These are phyloP conservation scores for Alternaria panax DNA, from an alignment of 2,329 filamentous ascomycete genomes.

Conservation along the genomic window DNA sequence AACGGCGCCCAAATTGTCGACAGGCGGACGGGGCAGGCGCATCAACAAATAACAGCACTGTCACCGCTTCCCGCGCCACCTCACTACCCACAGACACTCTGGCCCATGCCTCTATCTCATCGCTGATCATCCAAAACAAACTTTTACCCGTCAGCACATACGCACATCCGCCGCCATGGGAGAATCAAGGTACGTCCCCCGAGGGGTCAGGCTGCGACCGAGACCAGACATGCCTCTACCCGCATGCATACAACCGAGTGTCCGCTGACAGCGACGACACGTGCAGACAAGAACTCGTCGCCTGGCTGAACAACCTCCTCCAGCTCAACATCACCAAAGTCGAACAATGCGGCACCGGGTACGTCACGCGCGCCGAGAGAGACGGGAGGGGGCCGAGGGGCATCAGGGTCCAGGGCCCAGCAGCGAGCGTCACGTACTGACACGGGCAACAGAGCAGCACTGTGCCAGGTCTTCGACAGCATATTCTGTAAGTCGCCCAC, in stretches of 20 bases:
- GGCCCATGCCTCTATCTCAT: conserved; percentile 12
- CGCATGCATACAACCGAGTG: conserved; percentile 8
- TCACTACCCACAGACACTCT: conserved; percentile 5
- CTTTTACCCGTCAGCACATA: conserved; percentile 7
- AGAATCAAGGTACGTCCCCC: conserved; percentile 64
- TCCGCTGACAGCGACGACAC: conserved; percentile 30
- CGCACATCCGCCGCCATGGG: conserved; percentile 59
- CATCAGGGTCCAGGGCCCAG: conserved; percentile 8
- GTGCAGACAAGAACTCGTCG: conserved; percentile 87
- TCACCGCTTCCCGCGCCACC: conserved; percentile 15
- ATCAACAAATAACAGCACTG: conserved; percentile 39
- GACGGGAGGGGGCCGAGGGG: conserved; percentile 8
- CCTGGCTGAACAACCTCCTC: conserved; percentile 96
- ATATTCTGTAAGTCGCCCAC: conserved; percentile 73
- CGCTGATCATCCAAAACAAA: conserved; percentile 9
- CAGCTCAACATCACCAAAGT: conserved; percentile 98
- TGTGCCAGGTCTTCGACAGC: conserved; percentile 98
- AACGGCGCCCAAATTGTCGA: conserved; percentile 27
- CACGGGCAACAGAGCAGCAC: conserved; percentile 72
- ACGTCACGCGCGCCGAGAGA: conserved; percentile 48
- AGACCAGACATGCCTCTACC: neutral
- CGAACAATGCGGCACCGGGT: conserved; percentile 99
- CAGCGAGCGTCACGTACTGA: conserved; percentile 32
- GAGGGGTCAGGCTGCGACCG: conserved; percentile 3
- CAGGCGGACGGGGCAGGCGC: conserved; percentile 21